Percentiles rank a stretch among this genome's conserved stretches.
Conservation (phyloP, 805 yeast species). For the Saturnispora bothae region DNA sequence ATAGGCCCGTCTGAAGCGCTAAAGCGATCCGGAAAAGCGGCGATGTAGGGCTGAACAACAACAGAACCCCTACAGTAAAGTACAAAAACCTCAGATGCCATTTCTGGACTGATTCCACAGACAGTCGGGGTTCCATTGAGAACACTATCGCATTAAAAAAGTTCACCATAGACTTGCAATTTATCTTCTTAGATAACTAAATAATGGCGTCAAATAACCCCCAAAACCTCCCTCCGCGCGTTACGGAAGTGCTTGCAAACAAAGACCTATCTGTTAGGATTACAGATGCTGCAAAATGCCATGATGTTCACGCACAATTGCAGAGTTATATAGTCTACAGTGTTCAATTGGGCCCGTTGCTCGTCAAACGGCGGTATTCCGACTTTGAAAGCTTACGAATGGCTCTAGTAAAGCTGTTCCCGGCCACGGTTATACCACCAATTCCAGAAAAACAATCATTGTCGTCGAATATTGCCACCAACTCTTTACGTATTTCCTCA, state of each 20-base stretch:
- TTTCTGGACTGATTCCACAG: slow-evolving; percentile 12
- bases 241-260: slow-evolving; percentile 17
- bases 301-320: slow-evolving; percentile 48
- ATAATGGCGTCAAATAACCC: slow-evolving; percentile 11
- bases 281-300: slow-evolving; percentile 75
- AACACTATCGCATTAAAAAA: not conserved
- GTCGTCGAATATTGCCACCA: slow-evolving; percentile 24
- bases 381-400: slow-evolving; percentile 82
- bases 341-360: slow-evolving; percentile 47
- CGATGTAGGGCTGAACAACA: slow-evolving; percentile 17
- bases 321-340: slow-evolving; percentile 68
- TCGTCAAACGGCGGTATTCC: slow-evolving; percentile 77
- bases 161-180: not conserved
- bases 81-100: slow-evolving; percentile 13
- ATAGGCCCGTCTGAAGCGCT: slow-evolving; percentile 22
- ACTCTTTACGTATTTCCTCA: slow-evolving; percentile 18
- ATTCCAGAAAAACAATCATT: slow-evolving; percentile 80
- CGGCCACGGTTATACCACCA: slow-evolving; percentile 81
- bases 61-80: slow-evolving; percentile 7
- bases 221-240: slow-evolving; percentile 15
- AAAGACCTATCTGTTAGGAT: slow-evolving; percentile 28
- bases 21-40: slow-evolving; percentile 22
- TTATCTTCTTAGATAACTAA: not conserved
- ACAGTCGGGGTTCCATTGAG: not conserved
- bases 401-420: slow-evolving; percentile 59